Evolutionary conservation across 371 early-diverging fungal genomes (phyloP).

Genomic region (Mortierella sp.): DNA sequence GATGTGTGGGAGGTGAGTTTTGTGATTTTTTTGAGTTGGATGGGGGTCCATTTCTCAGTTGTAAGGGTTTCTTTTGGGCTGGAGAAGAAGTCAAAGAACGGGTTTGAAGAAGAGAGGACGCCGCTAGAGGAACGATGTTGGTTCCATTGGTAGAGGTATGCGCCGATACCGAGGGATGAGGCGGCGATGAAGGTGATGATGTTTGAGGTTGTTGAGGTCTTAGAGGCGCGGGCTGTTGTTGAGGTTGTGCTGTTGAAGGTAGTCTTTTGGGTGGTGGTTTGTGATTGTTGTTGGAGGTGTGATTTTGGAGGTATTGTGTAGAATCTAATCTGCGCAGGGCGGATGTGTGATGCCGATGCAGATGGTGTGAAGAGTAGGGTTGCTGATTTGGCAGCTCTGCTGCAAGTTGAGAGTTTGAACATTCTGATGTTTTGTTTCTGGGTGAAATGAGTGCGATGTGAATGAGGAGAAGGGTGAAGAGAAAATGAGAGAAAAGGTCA

Average conservation of each 20-base stretch:
- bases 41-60: constrained; percentile 51
- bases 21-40: constrained; percentile 41
- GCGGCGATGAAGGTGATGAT: constrained; percentile 37
- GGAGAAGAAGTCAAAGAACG: constrained; percentile 16
- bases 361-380: not conserved
- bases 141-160: constrained; percentile 41
- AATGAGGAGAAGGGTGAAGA: not conserved
- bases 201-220: constrained; percentile 29
- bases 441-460: not conserved
- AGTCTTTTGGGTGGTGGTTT: constrained; percentile 15
- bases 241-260: constrained; percentile 24
- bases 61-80: constrained; percentile 11
- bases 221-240: constrained; percentile 34
- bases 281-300: not conserved
- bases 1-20: constrained; percentile 38
- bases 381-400: not conserved
- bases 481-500: no score
- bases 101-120: constrained; percentile 1
- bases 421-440: not conserved
- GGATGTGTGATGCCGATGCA: not conserved
- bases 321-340: not conserved
- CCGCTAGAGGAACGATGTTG: constrained; percentile 17
- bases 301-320: not conserved
- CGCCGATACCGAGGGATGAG: constrained; percentile 38
- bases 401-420: constrained; percentile 8